Evolutionary conservation across 495 filamentous ascomycete species (phyloP), one percentile per base, ranked within the genome.

Genomic region (Aspergillus bertholletiae): DNA sequence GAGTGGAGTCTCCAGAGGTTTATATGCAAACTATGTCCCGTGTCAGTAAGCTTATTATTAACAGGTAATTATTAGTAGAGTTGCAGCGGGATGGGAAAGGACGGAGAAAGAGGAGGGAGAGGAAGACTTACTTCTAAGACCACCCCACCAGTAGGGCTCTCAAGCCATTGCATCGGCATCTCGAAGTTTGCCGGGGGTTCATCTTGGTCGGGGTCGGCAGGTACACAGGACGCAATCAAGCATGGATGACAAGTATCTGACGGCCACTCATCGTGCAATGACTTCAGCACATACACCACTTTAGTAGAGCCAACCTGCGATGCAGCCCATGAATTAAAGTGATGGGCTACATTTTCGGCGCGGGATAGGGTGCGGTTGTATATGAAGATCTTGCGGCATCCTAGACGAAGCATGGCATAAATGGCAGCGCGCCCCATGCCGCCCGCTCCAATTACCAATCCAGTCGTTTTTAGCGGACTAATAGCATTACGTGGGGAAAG

Each of bases 351-450:
- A n/a, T 76, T 74, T 26, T 83, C 71, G 0, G 88, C 88, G 22
- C 81, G 81, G 5, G 67, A 69, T 24, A 74, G 62, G 0, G 85
- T 89, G n/a, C 88, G 77, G 54, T 92, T 92, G 59, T 82, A 84
- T 45, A 92, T 79, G 61, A 90, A 89, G n/a, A 94, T 85, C 56
- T 88, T 85, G 7, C 84, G 82, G 55, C 88, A 90, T 7, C 89
- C 89, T 1, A 92, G 74, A 59, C 86, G 85, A 23, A 90, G 82
- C 68, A 94, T 78, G 5, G 89, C 87, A 57, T 92, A 92, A 27
- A 91, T 80, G 22, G 89, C 86, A 2, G 89, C 86, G 34, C 89
- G 78, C 12, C 86, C 89, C 87, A 92, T 92, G 2, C 89, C 88
- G 28, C 89, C 89, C 0, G 89, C 89, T 20, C 89, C 89, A 53